A percentile compares a stretch with the other conserved stretches of the same genome.
phyloP scores from a whole-genome alignment of 768 basidiomycete genomes.

The Solioccasus polychromus region DNA sequence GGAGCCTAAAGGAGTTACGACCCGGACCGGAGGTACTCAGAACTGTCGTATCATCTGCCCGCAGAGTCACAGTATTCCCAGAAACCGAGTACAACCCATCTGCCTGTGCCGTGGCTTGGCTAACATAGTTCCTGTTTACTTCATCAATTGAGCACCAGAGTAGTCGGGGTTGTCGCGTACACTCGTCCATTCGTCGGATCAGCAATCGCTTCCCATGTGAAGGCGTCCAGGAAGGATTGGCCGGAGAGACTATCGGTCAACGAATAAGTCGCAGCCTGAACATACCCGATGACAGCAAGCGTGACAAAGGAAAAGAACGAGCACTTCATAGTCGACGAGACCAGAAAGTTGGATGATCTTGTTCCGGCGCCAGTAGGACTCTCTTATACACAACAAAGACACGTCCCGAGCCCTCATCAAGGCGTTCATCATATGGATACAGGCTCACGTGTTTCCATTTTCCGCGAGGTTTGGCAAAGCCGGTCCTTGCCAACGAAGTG shows the following conservation, averaged over 20 bases:
- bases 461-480: not conserved
- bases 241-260: slow-evolving; percentile 47
- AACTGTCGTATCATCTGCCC: not conserved
- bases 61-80: not conserved
- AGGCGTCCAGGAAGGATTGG: slow-evolving; percentile 42
- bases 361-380: not conserved
- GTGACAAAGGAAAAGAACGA: slow-evolving; percentile 3
- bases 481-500: slow-evolving; percentile 4
- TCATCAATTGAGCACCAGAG: too few species aligned
- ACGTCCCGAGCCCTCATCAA: too few species aligned
- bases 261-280: slow-evolving; percentile 43
- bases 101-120: not conserved
- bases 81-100: not conserved
- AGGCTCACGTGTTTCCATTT: not conserved
- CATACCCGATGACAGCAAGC: slow-evolving; percentile 5
- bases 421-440: not conserved
- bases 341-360: not conserved
- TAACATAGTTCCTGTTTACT: not conserved
- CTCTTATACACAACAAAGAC: slow-evolving; percentile 12
- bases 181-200: slow-evolving; percentile 37
- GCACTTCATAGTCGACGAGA: slow-evolving; percentile 2
- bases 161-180: too few species aligned
- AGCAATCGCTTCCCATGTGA: slow-evolving; percentile 25
- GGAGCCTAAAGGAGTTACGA: not conserved
- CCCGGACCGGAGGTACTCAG: not conserved